Base-by-base conservation (phyloP, 1,284 basidiomycete species). In the Trichosporon sp. region DNA sequence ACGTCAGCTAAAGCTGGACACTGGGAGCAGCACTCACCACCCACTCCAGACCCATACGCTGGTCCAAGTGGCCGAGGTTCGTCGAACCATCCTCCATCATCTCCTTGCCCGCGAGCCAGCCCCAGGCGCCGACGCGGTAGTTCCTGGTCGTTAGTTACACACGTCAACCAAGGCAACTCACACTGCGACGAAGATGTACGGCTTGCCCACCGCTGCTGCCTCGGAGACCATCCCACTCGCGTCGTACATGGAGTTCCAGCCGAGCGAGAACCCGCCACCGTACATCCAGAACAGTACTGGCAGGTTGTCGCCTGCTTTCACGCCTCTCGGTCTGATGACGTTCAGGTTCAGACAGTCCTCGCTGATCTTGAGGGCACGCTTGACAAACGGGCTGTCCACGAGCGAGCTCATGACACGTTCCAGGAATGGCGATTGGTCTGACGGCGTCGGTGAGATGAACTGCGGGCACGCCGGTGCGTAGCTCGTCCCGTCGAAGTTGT, bases 131-230 rank as follows among this genome's bases (percentile, higher is more conserved):
- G 27, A 83, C 60, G 76, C 88, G 84, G 74, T 89, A 88, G 75
- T 89, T 83, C 5, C 18, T 29, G 27, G 1, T n/a, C 32, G 31
- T 60, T 29, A 60, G 27, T 29, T 27, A 21, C 25, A n/a, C n/a
- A n/a, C n/a, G n/a, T n/a, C 15, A 18, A 11, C 21, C 25, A n/a
- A 18, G 3, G 27, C 6, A 21, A 60, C 56, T 32, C 56, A 60
- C 56, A 51, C 29, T 51, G 86, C 85, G n/a, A 87, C 86, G 68
- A 86, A 86, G 64, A 89, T 81, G 27, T 87, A 81, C 0, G 87
- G 87, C 67, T 84, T 79, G 23, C 70, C 73, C 6, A 42, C 31
- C 11, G 32, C 29, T 42, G 65, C 62, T 1, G 67, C 62, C 56
- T 42, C 64, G 21, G 13, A 4, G 27, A 74, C 71, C 13, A 74